Percentiles rank a stretch among this genome's conserved stretches.
Conservation (phyloP, 2,329 filamentous ascomycete genomes). For the Colletotrichum orchidophilum region DNA sequence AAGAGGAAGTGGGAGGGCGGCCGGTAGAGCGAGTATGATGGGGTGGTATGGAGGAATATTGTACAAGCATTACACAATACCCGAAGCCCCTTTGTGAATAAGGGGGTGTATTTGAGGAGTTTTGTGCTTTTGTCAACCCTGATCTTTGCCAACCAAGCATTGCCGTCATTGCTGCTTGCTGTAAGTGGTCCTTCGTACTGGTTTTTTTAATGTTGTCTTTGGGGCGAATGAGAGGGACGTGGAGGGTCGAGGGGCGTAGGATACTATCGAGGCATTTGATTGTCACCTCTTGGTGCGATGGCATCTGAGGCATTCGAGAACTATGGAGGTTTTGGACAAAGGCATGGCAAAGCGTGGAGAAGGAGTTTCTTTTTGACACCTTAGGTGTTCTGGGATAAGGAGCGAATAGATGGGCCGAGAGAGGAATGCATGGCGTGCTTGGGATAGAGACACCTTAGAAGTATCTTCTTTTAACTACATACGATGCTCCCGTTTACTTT, state of each 20-base stretch:
- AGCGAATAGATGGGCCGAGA: not conserved
- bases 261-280: not conserved
- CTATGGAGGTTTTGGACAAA: not conserved
- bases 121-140: conserved; percentile 1
- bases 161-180: not conserved
- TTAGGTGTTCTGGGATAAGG: not conserved
- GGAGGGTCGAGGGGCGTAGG: not conserved
- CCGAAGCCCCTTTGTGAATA: not conserved
- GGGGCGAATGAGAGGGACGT: not conserved
- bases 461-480: not conserved
- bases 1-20: conserved; percentile 17
- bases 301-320: not conserved
- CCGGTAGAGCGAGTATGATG: not conserved
- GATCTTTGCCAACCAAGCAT: not conserved
- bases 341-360: not conserved
- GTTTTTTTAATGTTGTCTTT: not conserved
- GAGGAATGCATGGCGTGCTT: not conserved
- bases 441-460: not conserved
- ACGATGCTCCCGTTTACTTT: not conserved
- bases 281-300: not conserved
- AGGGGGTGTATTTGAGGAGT: not conserved
- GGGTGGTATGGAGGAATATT: not conserved
- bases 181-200: not conserved
- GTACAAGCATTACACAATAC: not conserved
- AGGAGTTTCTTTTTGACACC: not conserved